These are phyloP conservation scores for Melanogaster broomeanus DNA, from an alignment of 768 basidiomycete genomes.

Conservation along the genomic window DNA sequence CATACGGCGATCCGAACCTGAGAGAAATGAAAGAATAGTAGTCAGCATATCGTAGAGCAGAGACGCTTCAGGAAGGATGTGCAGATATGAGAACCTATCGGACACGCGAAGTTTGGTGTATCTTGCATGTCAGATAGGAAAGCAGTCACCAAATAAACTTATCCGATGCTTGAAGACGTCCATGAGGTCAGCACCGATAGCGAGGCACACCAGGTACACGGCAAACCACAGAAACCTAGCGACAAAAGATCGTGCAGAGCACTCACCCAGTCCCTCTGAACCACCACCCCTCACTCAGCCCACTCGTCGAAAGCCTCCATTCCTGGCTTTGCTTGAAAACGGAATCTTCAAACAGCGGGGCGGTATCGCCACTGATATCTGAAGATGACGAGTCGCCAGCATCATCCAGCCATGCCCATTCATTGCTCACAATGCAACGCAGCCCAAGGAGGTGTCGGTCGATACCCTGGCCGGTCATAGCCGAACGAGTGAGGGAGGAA, in stretches of 20 bases:
- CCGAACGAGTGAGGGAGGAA: conserved; percentile 68
- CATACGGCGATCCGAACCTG: conserved; percentile 78
- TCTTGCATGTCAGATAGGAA: no score
- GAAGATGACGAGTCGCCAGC: not conserved
- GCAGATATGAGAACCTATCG: not conserved
- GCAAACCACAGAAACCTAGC: not conserved
- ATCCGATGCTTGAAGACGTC: no score
- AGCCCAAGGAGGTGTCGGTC: conserved; percentile 93
- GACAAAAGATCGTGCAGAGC: not conserved
- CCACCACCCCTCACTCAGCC: conserved; percentile 78
- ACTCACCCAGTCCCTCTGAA: conserved; percentile 86
- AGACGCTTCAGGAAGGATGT: not conserved
- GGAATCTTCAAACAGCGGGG: conserved; percentile 71
- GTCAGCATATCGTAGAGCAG: not conserved
- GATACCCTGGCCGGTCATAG: conserved; percentile 80
- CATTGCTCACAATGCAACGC: conserved; percentile 54
- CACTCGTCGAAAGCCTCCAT: conserved; percentile 92
- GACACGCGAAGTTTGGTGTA: no score
- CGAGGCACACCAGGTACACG: no score
- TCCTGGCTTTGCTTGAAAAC: conserved; percentile 71
- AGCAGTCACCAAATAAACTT: no score
- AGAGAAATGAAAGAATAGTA: not conserved
- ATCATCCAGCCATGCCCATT: conserved; percentile 30
- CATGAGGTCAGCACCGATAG: no score
- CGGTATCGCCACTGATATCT: not conserved